phyloP scores from a whole-genome alignment of 2,329 filamentous ascomycete species.

The Epichloe baconii region DNA sequence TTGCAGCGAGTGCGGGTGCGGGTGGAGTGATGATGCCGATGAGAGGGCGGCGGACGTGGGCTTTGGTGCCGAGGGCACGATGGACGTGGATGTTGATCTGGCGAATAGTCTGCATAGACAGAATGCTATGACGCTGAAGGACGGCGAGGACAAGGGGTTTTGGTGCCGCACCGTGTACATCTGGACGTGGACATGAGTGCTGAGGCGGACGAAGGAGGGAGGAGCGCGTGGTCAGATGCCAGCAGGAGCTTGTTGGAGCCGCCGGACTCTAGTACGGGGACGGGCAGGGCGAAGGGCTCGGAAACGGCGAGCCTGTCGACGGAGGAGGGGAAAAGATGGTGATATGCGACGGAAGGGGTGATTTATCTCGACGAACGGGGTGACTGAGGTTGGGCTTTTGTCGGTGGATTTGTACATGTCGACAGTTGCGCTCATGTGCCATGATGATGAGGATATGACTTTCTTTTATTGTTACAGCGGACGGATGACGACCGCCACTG shows the following conservation, averaged over 20 bases:
- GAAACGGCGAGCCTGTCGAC: slow-evolving; percentile 25
- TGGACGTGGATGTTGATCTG: slow-evolving; percentile 10
- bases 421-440: not conserved
- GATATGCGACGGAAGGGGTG: not conserved
- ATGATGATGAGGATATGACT: not conserved
- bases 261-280: slow-evolving; percentile 22
- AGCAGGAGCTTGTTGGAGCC: slow-evolving; percentile 25
- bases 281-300: slow-evolving; percentile 21
- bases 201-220: slow-evolving; percentile 13
- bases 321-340: slow-evolving; percentile 11
- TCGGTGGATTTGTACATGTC: too few relatives aligned
- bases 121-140: not conserved
- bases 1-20: slow-evolving; percentile 25
- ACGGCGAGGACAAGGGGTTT: slow-evolving; percentile 6
- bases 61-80: slow-evolving; percentile 8
- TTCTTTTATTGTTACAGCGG: not conserved
- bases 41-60: slow-evolving; percentile 1
- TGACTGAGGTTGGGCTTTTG: too few relatives aligned
- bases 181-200: slow-evolving; percentile 11
- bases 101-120: slow-evolving; percentile 5
- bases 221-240: slow-evolving; percentile 22
- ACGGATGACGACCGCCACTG: not conserved
- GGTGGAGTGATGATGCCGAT: slow-evolving; percentile 11
- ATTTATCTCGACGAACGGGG: too few relatives aligned
- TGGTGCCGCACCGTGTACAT: slow-evolving; percentile 6